Evolutionary conservation across 306 rosid species (phyloP).

Genomic region (Aeschynomene evenia): DNA sequence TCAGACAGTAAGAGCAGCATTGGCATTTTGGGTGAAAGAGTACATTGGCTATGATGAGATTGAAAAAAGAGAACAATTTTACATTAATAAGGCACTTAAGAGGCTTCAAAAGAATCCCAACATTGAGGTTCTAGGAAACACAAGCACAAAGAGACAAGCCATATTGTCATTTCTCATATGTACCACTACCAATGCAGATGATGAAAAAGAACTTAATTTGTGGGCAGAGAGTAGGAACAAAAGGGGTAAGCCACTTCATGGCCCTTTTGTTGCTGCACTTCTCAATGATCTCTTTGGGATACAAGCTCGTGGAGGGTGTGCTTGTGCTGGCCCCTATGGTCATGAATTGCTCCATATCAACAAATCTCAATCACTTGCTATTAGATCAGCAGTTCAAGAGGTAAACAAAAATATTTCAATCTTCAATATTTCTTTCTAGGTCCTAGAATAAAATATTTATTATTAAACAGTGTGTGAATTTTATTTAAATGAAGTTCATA

Average conservation of each 20-base stretch:
- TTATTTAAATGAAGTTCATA: too few relatives aligned
- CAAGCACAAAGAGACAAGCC: slow-evolving; percentile 59
- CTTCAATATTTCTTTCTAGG: too few relatives aligned
- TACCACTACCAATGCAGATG: slow-evolving; percentile 45
- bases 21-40: slow-evolving; percentile 87
- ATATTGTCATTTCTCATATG: slow-evolving; percentile 68
- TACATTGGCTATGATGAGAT: slow-evolving; percentile 61
- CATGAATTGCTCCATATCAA: slow-evolving; percentile 63
- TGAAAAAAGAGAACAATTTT: slow-evolving; percentile 54
- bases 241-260: slow-evolving; percentile 75
- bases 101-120: slow-evolving; percentile 58
- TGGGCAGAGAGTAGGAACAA: slow-evolving; percentile 60
- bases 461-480: too few relatives aligned
- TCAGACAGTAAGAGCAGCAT: slow-evolving; percentile 75
- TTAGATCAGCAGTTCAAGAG: slow-evolving; percentile 64
- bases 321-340: slow-evolving; percentile 93
- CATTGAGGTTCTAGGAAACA: slow-evolving; percentile 62
- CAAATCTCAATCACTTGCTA: slow-evolving; percentile 44
- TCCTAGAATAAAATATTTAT: too few relatives aligned
- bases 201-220: slow-evolving; percentile 38
- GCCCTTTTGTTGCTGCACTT: slow-evolving; percentile 68
- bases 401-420: slow-evolving; percentile 33
- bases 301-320: slow-evolving; percentile 88
- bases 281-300: slow-evolving; percentile 85
- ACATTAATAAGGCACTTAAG: slow-evolving; percentile 49